A percentile compares a stretch with the other conserved stretches of the same genome.
These are phyloP conservation scores for Huntiella decipiens DNA, from an alignment of 2,329 filamentous ascomycete species.

Conservation along the genomic window DNA sequence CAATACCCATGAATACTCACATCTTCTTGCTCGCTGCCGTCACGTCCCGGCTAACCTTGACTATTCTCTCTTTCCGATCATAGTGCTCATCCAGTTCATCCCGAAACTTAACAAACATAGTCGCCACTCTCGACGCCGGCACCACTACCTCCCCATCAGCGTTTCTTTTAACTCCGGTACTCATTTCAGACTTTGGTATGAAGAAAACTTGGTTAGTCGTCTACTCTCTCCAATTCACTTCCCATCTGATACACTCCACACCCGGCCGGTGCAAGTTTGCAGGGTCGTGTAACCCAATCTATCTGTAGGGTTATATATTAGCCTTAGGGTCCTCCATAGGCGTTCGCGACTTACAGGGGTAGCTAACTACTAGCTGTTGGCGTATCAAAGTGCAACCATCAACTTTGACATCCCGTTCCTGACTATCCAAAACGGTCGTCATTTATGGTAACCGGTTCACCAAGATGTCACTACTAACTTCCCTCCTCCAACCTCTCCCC, in stretches of 20 bases:
- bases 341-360: no score
- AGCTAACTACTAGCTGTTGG: no score
- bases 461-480: constrained; percentile 6
- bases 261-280: no score
- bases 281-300: no score
- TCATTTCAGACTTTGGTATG: background rate
- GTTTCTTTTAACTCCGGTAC: constrained; percentile 30
- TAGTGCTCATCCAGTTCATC: constrained; percentile 86
- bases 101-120: constrained; percentile 75
- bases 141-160: constrained; percentile 27
- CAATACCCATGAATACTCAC: constrained; percentile 25
- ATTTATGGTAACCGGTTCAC: background rate
- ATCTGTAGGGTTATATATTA: no score
- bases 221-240: background rate
- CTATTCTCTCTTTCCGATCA: constrained; percentile 72
- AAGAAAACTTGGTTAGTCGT: background rate
- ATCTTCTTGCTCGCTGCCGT: constrained; percentile 95
- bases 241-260: no score
- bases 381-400: background rate
- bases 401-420: background rate
- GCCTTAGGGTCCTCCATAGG: no score
- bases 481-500: constrained; percentile 10
- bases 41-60: constrained; percentile 82
- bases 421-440: no score
- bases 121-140: constrained; percentile 26